Base-by-base conservation (phyloP, 1,284 basidiomycete genomes). In the Chondrostereum purpureum region DNA sequence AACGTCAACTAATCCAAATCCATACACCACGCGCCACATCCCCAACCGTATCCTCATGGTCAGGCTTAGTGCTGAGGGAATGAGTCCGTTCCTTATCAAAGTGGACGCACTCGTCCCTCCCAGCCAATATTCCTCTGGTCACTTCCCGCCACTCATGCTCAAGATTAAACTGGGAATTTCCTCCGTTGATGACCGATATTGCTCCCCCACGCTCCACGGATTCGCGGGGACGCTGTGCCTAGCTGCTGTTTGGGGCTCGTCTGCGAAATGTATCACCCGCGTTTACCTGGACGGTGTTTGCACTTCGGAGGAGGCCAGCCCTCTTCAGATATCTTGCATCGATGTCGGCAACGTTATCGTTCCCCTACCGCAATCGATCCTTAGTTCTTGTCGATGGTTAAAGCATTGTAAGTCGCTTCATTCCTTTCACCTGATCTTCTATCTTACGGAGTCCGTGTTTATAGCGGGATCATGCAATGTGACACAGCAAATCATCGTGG, bases 401-500 rank as follows among this genome's bases (percentile, higher is more conserved):
- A 70, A 76, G 60, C 52, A 56, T 48, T 58, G 67, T 68, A 50
- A 53, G 63, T 60, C 12, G 17, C 27, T 40, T 39, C 14, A 38
- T 22, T 39, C 16, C 36, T 35, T 19, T 17, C 42, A 17, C 34
- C 45, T 13, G 36, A 38, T 39, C 54, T 62, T 58, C 58, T 49
- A 54, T 39, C 21, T 18, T 35, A 13, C 55, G 52, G 56, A 51
- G n/a, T n/a, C n/a, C n/a, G n/a, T n/a, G n/a, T n/a, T n/a, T n/a
- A n/a, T n/a, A n/a, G n/a, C n/a, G n/a, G n/a, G n/a, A n/a, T n/a
- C n/a, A 48, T 75, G 70, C 14, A 68, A 63, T 35, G 70, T 88
- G 56, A 77, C 76, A 23, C 84, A 88, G 64, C 77, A 85, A 64
- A 67, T 88, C 50, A 64, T 77, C 46, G 71, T 78, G 48, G 82